Conservation (phyloP, 441 rosid genomes). For the Arabidopsis lyrata region DNA sequence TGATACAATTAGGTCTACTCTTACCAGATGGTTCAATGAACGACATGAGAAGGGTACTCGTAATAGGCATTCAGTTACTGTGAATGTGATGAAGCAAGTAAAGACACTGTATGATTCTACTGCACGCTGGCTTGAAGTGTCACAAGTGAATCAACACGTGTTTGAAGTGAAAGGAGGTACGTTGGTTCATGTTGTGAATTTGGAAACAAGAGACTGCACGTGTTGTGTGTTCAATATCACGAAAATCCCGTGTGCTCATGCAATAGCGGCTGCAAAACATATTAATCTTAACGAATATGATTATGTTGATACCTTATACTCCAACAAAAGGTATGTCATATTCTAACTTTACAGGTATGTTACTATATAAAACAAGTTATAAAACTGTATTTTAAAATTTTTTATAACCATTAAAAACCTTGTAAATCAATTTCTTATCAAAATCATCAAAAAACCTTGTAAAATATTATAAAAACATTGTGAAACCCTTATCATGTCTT, state of each 20-base stretch:
- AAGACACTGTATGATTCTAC: neutral
- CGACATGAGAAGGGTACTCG: neutral
- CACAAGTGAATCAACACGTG: neutral
- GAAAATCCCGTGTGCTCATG: neutral
- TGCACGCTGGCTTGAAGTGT: neutral
- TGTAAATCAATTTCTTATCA: too few relatives aligned
- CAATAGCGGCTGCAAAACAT: neutral
- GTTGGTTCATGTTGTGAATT: neutral
- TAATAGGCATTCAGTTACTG: neutral
- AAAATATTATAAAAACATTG: too few relatives aligned
- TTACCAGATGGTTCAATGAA: neutral
- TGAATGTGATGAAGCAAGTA: neutral
- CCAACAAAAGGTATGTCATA: neutral
- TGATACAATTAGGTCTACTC: neutral
- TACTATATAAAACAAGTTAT: too few relatives aligned
- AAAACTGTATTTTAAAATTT: too few relatives aligned
- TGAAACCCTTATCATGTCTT: too few relatives aligned
- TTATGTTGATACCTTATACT: neutral
- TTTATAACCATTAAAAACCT: too few relatives aligned
- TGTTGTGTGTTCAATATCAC: neutral
- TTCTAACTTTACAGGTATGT: too few relatives aligned
- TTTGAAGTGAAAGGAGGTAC: neutral
- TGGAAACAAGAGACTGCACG: neutral
- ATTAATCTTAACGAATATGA: neutral
- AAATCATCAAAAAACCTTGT: too few relatives aligned